phyloP scores from a whole-genome alignment of 495 filamentous ascomycete species.

The Cenococcum geophilum region DNA sequence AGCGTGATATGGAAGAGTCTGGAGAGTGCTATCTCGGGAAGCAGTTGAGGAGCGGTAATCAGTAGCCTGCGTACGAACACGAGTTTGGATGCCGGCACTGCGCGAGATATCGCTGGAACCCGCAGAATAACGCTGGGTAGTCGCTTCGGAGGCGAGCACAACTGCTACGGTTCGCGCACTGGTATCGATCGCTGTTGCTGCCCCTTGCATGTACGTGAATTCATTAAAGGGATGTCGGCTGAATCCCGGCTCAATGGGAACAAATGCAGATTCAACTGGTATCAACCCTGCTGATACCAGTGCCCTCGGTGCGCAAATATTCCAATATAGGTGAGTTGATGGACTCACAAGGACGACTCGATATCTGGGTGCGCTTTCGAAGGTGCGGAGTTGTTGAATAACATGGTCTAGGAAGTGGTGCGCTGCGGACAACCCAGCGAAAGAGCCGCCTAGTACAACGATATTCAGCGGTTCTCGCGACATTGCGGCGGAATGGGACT shows the following conservation, averaged over 20 bases:
- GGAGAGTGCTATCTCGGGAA: conserved; percentile 1
- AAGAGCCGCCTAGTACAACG: conserved; percentile 24
- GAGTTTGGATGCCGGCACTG: too few species aligned
- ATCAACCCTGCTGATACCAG: conserved; percentile 17
- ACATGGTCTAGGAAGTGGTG: conserved; percentile 22
- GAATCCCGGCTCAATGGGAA: conserved; percentile 20
- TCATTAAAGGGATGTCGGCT: conserved; percentile 13
- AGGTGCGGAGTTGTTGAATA: conserved; percentile 10
- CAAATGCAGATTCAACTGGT: conserved; percentile 11
- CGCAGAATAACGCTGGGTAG: neutral
- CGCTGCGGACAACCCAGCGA: conserved; percentile 23
- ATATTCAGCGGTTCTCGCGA: conserved; percentile 21
- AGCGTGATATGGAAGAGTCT: conserved; percentile 33
- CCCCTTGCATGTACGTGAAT: conserved; percentile 24
- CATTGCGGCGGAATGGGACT: conserved; percentile 1
- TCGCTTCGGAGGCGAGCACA: conserved; percentile 9
- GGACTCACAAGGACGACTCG: conserved; percentile 22
- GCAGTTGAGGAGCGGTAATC: conserved; percentile 3
- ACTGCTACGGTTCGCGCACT: conserved; percentile 15
- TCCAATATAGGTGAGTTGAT: conserved; percentile 29
- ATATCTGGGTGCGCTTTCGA: conserved; percentile 14
- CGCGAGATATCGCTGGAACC: neutral
- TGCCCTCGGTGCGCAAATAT: conserved; percentile 26
- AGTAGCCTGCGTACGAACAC: neutral
- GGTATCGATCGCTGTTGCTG: conserved; percentile 17